A percentile compares a stretch with the other conserved stretches of the same genome.
Evolutionary conservation across 208 protist species (phyloP).

Genomic region (Trypanosoma boissoni): DNA sequence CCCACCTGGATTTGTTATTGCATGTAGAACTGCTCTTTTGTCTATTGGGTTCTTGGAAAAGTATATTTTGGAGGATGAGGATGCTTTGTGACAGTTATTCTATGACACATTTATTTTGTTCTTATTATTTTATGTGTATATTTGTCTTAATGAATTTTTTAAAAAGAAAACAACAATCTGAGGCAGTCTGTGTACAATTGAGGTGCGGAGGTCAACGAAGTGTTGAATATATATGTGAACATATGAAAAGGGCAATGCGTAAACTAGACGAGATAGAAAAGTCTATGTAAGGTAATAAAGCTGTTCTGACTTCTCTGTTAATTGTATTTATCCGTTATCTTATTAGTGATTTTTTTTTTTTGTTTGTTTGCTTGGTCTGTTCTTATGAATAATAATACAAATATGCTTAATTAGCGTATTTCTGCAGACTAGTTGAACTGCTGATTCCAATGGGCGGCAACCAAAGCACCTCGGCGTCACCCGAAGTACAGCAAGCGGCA

Average conservation of each 20-base stretch:
- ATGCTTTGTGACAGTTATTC: conserved; percentile 1
- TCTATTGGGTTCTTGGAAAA: conserved; percentile 46
- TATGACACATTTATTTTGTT: too few species aligned
- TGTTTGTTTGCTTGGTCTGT: conserved; percentile 1
- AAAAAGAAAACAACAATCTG: neutral
- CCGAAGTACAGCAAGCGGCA: conserved; percentile 20
- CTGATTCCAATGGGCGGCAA: conserved; percentile 35
- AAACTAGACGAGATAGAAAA: neutral
- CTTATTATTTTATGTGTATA: too few species aligned
- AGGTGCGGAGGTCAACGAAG: too few species aligned
- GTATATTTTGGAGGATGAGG: conserved; percentile 63
- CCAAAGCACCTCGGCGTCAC: conserved; percentile 28
- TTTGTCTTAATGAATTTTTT: neutral
- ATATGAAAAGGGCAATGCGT: neutral
- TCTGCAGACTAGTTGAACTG: too few species aligned
- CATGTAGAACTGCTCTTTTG: conserved; percentile 37
- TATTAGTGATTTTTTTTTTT: conserved; percentile 16
- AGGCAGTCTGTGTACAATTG: too few species aligned
- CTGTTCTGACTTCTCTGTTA: conserved; percentile 4
- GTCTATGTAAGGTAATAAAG: too few species aligned
- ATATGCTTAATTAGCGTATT: too few species aligned
- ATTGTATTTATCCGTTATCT: neutral
- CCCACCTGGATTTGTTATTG: conserved; percentile 43
- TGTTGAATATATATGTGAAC: too few species aligned
- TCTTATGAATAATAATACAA: neutral